Conservation (phyloP, 2,329 filamentous ascomycete genomes). For the Lasiodiplodia hormozganensis region DNA sequence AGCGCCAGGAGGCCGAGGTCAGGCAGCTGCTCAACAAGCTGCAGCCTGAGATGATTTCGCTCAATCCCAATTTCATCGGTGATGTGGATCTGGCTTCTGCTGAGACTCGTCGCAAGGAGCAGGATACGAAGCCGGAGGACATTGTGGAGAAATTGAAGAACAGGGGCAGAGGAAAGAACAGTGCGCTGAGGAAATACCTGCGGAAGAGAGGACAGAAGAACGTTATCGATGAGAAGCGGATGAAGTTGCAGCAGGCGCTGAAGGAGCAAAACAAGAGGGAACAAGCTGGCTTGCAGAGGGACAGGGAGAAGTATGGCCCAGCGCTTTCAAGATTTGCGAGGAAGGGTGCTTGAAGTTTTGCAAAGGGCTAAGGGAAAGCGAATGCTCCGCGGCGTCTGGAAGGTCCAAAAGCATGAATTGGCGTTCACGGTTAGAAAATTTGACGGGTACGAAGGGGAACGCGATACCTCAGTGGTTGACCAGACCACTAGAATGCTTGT, state of each 20-base stretch:
- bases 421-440: not conserved
- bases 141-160: constrained; percentile 70
- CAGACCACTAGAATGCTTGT: not conserved
- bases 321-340: constrained; percentile 84
- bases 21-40: constrained; percentile 91
- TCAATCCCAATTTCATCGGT: constrained; percentile 91
- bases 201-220: constrained; percentile 93
- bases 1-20: constrained; percentile 92
- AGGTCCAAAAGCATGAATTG: constrained; percentile 17
- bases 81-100: constrained; percentile 83
- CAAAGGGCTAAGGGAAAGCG: not conserved
- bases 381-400: not conserved
- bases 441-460: not conserved
- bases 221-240: constrained; percentile 92
- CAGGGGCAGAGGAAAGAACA: constrained; percentile 86
- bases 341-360: constrained; percentile 54
- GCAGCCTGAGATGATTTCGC: constrained; percentile 93
- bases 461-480: constrained; percentile 1
- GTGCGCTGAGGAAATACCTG: constrained; percentile 83
- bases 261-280: constrained; percentile 71
- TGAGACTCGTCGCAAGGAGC: constrained; percentile 76
- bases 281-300: constrained; percentile 69
- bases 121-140: constrained; percentile 73
- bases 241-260: constrained; percentile 84
- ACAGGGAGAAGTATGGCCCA: constrained; percentile 80